Conservation (phyloP, 2,329 filamentous ascomycete species). For the Ophiocordyceps sinensis region DNA sequence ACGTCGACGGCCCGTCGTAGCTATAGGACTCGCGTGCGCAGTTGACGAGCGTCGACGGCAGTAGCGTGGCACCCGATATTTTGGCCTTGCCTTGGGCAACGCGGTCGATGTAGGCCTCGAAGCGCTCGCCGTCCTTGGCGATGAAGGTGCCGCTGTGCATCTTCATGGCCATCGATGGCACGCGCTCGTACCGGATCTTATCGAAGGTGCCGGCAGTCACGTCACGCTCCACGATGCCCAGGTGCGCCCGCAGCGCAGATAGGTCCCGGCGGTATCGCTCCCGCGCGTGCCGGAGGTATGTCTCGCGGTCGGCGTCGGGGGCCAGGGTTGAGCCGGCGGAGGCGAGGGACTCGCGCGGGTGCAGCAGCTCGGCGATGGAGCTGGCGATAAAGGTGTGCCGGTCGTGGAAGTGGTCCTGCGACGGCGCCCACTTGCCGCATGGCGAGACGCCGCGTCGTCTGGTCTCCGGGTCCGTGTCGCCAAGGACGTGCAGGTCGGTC, state of each 20-base stretch:
- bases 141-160: constrained; percentile 32
- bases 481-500: constrained; percentile 27
- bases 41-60: constrained; percentile 34
- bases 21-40: neutral
- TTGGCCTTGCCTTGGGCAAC: constrained; percentile 31
- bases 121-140: neutral
- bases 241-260: constrained; percentile 35
- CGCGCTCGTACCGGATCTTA: constrained; percentile 40
- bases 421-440: constrained; percentile 47
- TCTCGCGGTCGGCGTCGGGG: constrained; percentile 21
- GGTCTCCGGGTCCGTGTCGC: constrained; percentile 21
- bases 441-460: constrained; percentile 33
- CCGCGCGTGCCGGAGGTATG: constrained; percentile 38
- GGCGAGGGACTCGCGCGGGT: constrained; percentile 19
- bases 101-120: constrained; percentile 9
- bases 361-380: constrained; percentile 40
- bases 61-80: constrained; percentile 41
- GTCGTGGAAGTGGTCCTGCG: constrained; percentile 39
- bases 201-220: constrained; percentile 29
- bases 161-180: constrained; percentile 43
- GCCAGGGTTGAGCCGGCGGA: constrained; percentile 13
- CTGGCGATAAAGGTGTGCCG: constrained; percentile 41
- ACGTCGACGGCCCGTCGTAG: neutral
- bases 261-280: constrained; percentile 36
- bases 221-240: constrained; percentile 37